A percentile compares a stretch with the other conserved stretches of the same genome.
Evolutionary conservation across 169 alveolate genomes (phyloP).

Genomic region (Eimeria maxima): DNA sequence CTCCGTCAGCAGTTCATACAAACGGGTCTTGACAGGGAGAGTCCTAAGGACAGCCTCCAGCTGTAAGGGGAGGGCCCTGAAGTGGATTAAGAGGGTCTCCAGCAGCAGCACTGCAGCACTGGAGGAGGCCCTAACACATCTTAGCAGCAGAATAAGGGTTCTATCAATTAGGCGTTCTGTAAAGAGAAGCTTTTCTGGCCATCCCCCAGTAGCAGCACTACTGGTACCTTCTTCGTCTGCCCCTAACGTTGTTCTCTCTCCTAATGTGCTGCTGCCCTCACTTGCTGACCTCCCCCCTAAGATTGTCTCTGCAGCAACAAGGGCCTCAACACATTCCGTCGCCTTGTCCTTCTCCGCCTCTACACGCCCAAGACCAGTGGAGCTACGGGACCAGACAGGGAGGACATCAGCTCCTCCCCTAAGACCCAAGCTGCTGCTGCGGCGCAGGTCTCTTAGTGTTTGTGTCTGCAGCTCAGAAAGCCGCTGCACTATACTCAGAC

Average conservation of each 20-base stretch:
- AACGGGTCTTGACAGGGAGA: constrained; percentile 27
- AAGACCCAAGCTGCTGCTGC: constrained; percentile 61
- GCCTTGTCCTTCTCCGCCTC: constrained; percentile 5
- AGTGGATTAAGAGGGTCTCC: neutral
- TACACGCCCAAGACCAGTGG: neutral
- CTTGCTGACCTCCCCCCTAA: neutral
- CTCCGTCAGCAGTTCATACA: constrained; percentile 53
- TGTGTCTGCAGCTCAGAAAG: constrained; percentile 47
- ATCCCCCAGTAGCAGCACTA: neutral
- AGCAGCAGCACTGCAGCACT: constrained; percentile 28
- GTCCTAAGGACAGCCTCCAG: constrained; percentile 52
- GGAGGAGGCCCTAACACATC: constrained; percentile 10
- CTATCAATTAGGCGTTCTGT: constrained; percentile 38
- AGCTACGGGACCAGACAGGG: neutral
- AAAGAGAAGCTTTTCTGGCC: constrained; percentile 1
- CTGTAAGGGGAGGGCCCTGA: constrained; percentile 30
- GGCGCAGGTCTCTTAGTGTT: constrained; percentile 1
- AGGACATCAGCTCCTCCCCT: neutral
- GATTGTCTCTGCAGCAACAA: neutral
- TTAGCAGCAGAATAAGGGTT: neutral
- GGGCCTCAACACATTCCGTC: neutral
- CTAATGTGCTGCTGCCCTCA: constrained; percentile 17
- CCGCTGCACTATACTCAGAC: neutral
- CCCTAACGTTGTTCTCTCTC: neutral
- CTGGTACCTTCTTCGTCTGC: neutral